Evolutionary conservation across 257 asterid genomes (phyloP).

Genomic region (Solanum habrochaites): DNA sequence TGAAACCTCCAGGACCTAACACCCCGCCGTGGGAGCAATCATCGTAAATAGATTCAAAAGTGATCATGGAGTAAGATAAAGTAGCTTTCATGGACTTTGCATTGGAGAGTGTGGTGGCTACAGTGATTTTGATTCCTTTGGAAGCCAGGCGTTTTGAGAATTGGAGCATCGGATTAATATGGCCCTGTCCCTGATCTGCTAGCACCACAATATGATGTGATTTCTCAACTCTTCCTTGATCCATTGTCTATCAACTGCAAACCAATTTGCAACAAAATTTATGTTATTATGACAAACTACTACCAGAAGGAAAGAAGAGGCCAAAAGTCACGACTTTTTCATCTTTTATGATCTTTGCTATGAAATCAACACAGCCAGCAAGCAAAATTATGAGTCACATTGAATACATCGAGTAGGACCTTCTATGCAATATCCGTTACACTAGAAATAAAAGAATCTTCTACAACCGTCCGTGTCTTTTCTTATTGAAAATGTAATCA

Average conservation of each 20-base stretch:
- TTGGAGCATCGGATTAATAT: conserved; percentile 49
- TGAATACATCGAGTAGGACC: neutral
- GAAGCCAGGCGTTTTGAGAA: conserved; percentile 41
- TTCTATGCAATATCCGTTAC: neutral
- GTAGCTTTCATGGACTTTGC: conserved; percentile 17
- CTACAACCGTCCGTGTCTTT: neutral
- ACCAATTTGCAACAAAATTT: neutral
- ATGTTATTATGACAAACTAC: neutral
- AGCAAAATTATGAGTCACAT: neutral
- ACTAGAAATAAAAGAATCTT: neutral
- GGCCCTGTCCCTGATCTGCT: conserved; percentile 61
- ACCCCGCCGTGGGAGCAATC: conserved; percentile 29
- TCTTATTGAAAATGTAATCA: neutral
- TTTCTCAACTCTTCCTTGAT: conserved; percentile 13
- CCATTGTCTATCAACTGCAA: conserved; percentile 10
- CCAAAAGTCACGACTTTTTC: neutral
- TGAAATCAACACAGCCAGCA: neutral
- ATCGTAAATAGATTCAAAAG: conserved; percentile 29
- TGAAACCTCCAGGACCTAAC: conserved; percentile 41
- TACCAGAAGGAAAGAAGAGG: neutral
- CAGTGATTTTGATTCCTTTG: conserved; percentile 38
- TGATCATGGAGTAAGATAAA: conserved; percentile 4
- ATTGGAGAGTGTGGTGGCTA: conserved; percentile 31
- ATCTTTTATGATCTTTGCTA: neutral
- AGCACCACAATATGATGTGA: conserved; percentile 27